Evolutionary conservation across 2,329 filamentous ascomycete species (phyloP).

Genomic region (Nothophoma quercina): DNA sequence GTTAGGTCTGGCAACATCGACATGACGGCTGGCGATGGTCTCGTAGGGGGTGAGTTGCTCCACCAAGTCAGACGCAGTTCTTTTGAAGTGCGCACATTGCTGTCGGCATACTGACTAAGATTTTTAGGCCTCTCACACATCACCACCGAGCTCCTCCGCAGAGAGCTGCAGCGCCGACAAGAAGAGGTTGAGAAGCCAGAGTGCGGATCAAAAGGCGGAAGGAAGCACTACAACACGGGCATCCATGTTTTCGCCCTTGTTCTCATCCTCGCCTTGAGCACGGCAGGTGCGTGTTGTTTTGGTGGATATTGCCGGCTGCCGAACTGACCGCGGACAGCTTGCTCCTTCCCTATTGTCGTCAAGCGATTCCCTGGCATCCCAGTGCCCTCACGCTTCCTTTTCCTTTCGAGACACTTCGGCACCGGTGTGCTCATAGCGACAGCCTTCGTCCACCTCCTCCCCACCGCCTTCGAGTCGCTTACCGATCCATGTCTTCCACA

Average conservation of each 20-base stretch:
- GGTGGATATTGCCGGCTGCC: background rate
- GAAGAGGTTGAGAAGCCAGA: constrained; percentile 50
- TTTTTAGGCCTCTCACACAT: constrained; percentile 44
- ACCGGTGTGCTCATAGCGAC: constrained; percentile 52
- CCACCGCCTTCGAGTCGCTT: constrained; percentile 50
- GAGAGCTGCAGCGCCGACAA: constrained; percentile 60
- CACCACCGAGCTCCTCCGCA: constrained; percentile 54
- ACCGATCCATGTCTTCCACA: constrained; percentile 50
- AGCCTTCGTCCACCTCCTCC: constrained; percentile 52
- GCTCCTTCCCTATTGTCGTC: constrained; percentile 51
- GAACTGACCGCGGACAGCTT: constrained; percentile 41
- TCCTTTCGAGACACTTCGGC: constrained; percentile 51
- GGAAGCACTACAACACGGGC: constrained; percentile 62
- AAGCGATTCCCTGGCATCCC: constrained; percentile 48
- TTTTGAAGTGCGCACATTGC: background rate
- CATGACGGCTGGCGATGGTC: constrained; percentile 26
- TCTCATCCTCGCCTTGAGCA: constrained; percentile 64
- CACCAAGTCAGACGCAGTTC: background rate
- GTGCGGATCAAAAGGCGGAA: constrained; percentile 59
- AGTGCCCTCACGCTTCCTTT: constrained; percentile 51
- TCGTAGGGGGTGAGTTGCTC: constrained; percentile 29
- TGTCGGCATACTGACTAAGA: constrained; percentile 23
- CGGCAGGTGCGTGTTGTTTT: constrained; percentile 52
- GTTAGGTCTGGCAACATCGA: constrained; percentile 23
- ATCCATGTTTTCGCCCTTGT: constrained; percentile 66